These are phyloP conservation scores for Pichia scutulata DNA, from an alignment of 805 yeast species.

Conservation along the genomic window DNA sequence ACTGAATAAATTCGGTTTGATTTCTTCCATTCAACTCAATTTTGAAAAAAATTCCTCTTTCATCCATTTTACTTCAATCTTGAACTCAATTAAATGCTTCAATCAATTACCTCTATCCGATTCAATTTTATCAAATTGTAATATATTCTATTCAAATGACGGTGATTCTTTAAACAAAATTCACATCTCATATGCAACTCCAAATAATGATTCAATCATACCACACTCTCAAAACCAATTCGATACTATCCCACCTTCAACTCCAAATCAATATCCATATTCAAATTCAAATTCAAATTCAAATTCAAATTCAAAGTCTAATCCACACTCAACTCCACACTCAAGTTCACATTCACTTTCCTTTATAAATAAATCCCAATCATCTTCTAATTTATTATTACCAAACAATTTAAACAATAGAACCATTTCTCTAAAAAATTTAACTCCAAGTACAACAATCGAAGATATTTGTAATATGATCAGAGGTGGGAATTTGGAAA, in stretches of 20 bases:
- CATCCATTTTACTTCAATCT: constrained; percentile 39
- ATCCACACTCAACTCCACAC: too few relatives aligned
- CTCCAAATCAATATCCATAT: background rate
- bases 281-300: too few relatives aligned
- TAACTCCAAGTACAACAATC: constrained; percentile 54
- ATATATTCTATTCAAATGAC: constrained; percentile 26
- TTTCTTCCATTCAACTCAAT: constrained; percentile 30
- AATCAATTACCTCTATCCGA: constrained; percentile 29
- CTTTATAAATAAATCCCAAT: too few relatives aligned
- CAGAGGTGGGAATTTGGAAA: constrained; percentile 69
- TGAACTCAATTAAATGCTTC: constrained; percentile 37
- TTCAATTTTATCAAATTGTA: constrained; percentile 17
- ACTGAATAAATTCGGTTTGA: constrained; percentile 34
- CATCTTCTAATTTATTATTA: background rate
- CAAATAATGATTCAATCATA: background rate
- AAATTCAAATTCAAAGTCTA: too few relatives aligned
- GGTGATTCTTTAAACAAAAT: background rate
- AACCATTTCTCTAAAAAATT: constrained; percentile 61
- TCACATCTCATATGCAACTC: background rate
- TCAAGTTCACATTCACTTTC: background rate
- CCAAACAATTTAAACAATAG: constrained; percentile 41
- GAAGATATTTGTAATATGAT: constrained; percentile 73
- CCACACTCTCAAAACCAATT: too few relatives aligned
- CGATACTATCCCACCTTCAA: background rate
- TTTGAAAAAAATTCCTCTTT: constrained; percentile 20